Percentiles rank a stretch among this genome's conserved stretches.
Evolutionary conservation across 805 yeast genomes (phyloP).

Genomic region (Metschnikowia anglica): DNA sequence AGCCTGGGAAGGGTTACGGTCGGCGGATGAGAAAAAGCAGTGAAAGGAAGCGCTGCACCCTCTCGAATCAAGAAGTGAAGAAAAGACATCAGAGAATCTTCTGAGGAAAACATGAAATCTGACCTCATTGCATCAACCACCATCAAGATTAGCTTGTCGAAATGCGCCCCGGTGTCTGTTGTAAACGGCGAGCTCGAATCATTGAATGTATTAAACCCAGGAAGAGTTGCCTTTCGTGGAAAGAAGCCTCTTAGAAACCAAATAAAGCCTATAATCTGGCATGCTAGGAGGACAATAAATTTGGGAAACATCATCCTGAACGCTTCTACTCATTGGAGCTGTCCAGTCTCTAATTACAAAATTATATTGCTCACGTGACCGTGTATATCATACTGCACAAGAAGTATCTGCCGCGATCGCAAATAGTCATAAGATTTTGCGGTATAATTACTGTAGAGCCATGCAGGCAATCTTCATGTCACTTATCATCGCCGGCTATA

Average conservation of each 20-base stretch:
- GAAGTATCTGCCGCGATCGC: too few species aligned
- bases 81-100: conserved; percentile 59
- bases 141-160: conserved; percentile 70
- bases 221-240: conserved; percentile 79
- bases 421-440: too few species aligned
- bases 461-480: too few species aligned
- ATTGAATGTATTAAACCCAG: conserved; percentile 49
- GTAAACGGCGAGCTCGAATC: conserved; percentile 20
- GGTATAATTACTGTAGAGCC: too few species aligned
- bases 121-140: conserved; percentile 92
- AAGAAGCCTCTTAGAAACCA: conserved; percentile 82
- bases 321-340: background rate
- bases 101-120: conserved; percentile 72
- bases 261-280: conserved; percentile 47
- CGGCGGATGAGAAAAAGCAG: conserved; percentile 92
- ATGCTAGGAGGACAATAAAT: conserved; percentile 2
- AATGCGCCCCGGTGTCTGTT: conserved; percentile 40
- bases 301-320: conserved; percentile 1
- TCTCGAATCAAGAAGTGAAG: conserved; percentile 62
- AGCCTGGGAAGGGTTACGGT: conserved; percentile 94
- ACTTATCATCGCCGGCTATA: too few species aligned
- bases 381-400: too few species aligned
- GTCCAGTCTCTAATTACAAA: background rate
- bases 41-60: conserved; percentile 81
- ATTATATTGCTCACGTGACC: background rate